A percentile compares a stretch with the other conserved stretches of the same genome.
phyloP scores from a whole-genome alignment of 2,329 filamentous ascomycete genomes.

The Colletotrichum shisoi region DNA sequence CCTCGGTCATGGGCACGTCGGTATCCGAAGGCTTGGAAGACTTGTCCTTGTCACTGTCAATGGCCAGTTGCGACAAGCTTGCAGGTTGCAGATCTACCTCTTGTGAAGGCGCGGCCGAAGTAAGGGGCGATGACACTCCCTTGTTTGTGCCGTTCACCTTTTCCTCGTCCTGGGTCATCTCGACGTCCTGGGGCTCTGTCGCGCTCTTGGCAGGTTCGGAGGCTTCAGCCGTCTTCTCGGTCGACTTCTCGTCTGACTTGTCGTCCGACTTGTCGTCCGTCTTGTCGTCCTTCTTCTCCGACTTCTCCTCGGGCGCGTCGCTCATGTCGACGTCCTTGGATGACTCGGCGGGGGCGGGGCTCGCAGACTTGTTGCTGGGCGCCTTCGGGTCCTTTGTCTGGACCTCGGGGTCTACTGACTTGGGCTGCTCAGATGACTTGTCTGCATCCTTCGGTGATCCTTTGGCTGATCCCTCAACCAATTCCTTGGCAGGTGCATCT shows the following conservation, averaged over 20 bases:
- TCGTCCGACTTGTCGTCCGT: slow-evolving; percentile 9
- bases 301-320: slow-evolving; percentile 36
- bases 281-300: slow-evolving; percentile 11
- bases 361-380: slow-evolving; percentile 23
- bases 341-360: neutral
- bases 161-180: slow-evolving; percentile 32
- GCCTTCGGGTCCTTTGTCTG: slow-evolving; percentile 14
- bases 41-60: slow-evolving; percentile 48
- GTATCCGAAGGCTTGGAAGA: slow-evolving; percentile 15
- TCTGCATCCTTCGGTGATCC: slow-evolving; percentile 12
- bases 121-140: slow-evolving; percentile 16
- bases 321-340: slow-evolving; percentile 44
- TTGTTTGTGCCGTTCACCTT: slow-evolving; percentile 31
- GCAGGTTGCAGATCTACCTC: slow-evolving; percentile 50
- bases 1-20: slow-evolving; percentile 65
- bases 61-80: slow-evolving; percentile 52
- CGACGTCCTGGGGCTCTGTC: slow-evolving; percentile 27
- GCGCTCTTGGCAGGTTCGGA: slow-evolving; percentile 34
- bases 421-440: slow-evolving; percentile 9
- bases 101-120: slow-evolving; percentile 36
- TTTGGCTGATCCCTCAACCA: neutral
- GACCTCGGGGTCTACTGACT: slow-evolving; percentile 26
- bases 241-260: neutral
- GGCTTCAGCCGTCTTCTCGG: slow-evolving; percentile 26
- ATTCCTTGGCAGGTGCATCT: slow-evolving; percentile 14